Conservation (phyloP, 306 rosid species). For the Lupinus albus region DNA sequence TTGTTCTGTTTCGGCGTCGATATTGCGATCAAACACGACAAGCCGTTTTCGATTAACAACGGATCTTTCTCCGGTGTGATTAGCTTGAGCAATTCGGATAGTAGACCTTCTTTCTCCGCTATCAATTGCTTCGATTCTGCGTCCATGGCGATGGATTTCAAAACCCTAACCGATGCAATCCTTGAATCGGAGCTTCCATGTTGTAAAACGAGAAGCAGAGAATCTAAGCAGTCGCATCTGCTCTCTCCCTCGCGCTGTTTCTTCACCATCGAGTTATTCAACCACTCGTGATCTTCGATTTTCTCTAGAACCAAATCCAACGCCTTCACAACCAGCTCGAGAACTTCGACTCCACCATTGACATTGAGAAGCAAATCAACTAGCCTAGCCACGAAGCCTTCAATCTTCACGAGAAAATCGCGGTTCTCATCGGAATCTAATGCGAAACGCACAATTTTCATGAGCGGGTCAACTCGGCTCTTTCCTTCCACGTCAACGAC, state of each 20-base stretch:
- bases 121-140: slow-evolving; percentile 65
- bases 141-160: slow-evolving; percentile 56
- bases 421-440: slow-evolving; percentile 64
- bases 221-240: slow-evolving; percentile 44
- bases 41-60: slow-evolving; percentile 54
- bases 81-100: slow-evolving; percentile 54
- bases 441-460: slow-evolving; percentile 54
- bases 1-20: slow-evolving; percentile 61
- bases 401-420: slow-evolving; percentile 53
- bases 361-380: slow-evolving; percentile 64
- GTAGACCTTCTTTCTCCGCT: slow-evolving; percentile 62
- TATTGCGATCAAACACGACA: slow-evolving; percentile 61
- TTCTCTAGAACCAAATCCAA: slow-evolving; percentile 54
- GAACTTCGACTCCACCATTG: slow-evolving; percentile 45
- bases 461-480: slow-evolving; percentile 41
- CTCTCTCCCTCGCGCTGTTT: slow-evolving; percentile 13
- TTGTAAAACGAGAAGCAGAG: slow-evolving; percentile 58
- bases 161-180: slow-evolving; percentile 56
- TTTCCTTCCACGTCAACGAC: slow-evolving; percentile 35
- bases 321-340: slow-evolving; percentile 52
- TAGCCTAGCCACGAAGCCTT: slow-evolving; percentile 53
- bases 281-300: slow-evolving; percentile 43
- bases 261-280: slow-evolving; percentile 48
- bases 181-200: slow-evolving; percentile 54
- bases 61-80: slow-evolving; percentile 54